A percentile compares a stretch with the other conserved stretches of the same genome.
Evolutionary conservation across 169 alveolate species (phyloP).

Genomic region (Plasmodium gonderi): DNA sequence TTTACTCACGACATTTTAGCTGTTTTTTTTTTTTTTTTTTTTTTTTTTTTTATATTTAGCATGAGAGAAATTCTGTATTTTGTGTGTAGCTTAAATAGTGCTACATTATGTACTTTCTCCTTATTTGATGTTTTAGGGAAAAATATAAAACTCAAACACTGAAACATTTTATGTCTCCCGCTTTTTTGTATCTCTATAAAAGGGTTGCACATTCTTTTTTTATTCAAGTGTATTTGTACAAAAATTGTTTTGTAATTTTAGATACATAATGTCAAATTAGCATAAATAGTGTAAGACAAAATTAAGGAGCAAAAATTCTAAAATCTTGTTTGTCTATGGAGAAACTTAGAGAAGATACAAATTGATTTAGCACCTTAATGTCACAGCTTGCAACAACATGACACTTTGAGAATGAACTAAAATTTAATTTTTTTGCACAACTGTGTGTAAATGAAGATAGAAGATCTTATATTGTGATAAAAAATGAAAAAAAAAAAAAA

Average conservation of each 20-base stretch:
- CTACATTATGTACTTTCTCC: background rate
- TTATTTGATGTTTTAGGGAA: background rate
- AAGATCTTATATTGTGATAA: background rate
- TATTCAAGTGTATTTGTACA: background rate
- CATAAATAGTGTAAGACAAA: background rate
- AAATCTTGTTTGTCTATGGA: background rate
- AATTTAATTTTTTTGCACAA: background rate
- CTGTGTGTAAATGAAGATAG: background rate
- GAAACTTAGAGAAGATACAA: background rate
- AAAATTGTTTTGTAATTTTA: background rate
- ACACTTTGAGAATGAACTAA: background rate
- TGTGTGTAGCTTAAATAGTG: constrained; percentile 7
- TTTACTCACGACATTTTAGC: background rate
- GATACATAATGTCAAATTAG: background rate
- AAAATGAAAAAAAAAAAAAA: background rate
- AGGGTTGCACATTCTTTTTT: background rate
- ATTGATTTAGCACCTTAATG: background rate
- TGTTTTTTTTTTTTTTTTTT: constrained; percentile 17
- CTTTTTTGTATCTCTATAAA: background rate
- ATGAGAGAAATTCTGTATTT: background rate
- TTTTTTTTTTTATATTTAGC: background rate
- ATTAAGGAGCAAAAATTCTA: background rate
- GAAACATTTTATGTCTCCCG: background rate
- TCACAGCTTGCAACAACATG: background rate
- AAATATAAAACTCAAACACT: background rate